These are phyloP conservation scores for Aspergillus sp. DNA, from an alignment of 2,329 filamentous ascomycete genomes.

Conservation along the genomic window DNA sequence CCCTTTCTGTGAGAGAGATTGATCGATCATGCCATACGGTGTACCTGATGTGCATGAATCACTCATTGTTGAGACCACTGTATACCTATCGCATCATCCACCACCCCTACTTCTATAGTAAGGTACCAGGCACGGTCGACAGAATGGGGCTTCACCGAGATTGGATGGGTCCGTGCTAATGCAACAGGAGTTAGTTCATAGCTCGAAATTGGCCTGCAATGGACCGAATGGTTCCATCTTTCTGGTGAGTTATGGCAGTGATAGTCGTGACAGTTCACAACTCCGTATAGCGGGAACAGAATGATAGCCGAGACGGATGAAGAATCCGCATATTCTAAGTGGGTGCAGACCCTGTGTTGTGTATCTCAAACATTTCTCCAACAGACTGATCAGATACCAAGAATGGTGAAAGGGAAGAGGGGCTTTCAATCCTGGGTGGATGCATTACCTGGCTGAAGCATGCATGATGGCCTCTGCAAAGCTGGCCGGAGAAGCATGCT, in stretches of 20 bases:
- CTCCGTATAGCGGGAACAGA: background rate
- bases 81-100: background rate
- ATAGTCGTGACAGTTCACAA: background rate
- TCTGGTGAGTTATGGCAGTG: background rate
- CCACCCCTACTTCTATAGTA: background rate
- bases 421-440: background rate
- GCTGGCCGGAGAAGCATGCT: background rate
- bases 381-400: background rate
- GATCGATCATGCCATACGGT: conserved; percentile 2
- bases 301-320: conserved; percentile 1
- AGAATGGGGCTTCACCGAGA: background rate
- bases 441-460: background rate
- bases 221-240: background rate
- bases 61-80: background rate
- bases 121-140: background rate
- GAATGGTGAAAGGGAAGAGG: background rate
- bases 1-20: background rate
- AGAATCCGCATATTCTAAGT: background rate
- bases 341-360: background rate
- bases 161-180: background rate
- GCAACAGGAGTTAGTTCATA: background rate
- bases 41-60: background rate
- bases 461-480: background rate
- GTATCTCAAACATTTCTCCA: background rate
- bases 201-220: background rate